Evolutionary conservation across 2,329 filamentous ascomycete genomes (phyloP).

Genomic region (Bipolaris zeicola): DNA sequence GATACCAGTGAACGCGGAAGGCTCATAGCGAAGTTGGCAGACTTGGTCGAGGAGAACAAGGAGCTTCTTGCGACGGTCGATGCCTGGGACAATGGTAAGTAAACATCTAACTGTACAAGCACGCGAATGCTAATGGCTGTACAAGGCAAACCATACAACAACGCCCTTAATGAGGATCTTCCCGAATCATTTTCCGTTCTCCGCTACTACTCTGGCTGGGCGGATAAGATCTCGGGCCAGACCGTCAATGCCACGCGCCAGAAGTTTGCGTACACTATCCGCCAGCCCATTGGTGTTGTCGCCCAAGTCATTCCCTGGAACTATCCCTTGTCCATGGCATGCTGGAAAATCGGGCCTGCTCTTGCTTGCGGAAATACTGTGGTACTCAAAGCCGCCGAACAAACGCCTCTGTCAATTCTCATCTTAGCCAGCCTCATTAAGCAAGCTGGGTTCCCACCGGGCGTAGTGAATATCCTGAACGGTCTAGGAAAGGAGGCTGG

Average conservation of each 20-base stretch:
- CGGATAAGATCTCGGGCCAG: slow-evolving; percentile 76
- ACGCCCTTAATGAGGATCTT: slow-evolving; percentile 66
- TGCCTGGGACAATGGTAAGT: slow-evolving; percentile 72
- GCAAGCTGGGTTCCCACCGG: slow-evolving; percentile 62
- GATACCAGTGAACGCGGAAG: slow-evolving; percentile 23
- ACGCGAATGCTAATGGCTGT: neutral
- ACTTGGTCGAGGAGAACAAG: slow-evolving; percentile 35
- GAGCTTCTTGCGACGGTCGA: slow-evolving; percentile 32
- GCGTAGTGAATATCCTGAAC: slow-evolving; percentile 52
- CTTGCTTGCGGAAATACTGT: slow-evolving; percentile 61
- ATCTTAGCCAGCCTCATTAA: slow-evolving; percentile 58
- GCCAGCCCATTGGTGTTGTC: slow-evolving; percentile 10
- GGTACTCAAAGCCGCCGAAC: slow-evolving; percentile 61
- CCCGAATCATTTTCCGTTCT: slow-evolving; percentile 58
- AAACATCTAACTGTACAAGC: neutral
- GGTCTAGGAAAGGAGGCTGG: slow-evolving; percentile 66
- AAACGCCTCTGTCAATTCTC: slow-evolving; percentile 55
- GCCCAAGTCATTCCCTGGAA: slow-evolving; percentile 50
- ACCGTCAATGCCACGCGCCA: slow-evolving; percentile 66
- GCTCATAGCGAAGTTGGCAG: slow-evolving; percentile 33
- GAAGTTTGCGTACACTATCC: slow-evolving; percentile 73
- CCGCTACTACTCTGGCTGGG: slow-evolving; percentile 76
- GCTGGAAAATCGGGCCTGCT: slow-evolving; percentile 61
- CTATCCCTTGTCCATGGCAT: slow-evolving; percentile 49
- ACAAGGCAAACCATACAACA: slow-evolving; percentile 64